Evolutionary conservation across 331 rosid species (phyloP).

Genomic region (Cydonia oblonga): DNA sequence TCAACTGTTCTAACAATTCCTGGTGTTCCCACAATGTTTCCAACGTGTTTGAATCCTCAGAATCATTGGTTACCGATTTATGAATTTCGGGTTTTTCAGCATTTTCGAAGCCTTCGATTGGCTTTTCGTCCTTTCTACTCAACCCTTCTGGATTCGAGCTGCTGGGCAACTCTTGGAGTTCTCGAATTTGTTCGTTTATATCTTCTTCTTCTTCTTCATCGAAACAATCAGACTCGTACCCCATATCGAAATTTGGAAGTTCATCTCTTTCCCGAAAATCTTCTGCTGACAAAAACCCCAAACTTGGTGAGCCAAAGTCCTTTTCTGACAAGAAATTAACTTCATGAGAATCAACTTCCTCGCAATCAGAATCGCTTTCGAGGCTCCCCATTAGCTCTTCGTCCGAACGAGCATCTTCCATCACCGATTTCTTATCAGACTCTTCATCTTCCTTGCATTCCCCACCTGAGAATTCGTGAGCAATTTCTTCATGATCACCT

Average conservation of each 20-base stretch:
- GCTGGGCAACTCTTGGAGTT: conserved; percentile 23
- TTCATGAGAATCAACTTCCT: not conserved
- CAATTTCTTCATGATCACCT: conserved; percentile 11
- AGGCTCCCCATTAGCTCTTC: conserved; percentile 7
- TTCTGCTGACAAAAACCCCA: conserved; percentile 35
- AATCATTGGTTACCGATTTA: conserved; percentile 10
- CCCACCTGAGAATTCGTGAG: not conserved
- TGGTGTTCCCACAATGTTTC: conserved; percentile 93
- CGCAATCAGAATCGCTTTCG: not conserved
- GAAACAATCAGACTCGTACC: conserved; percentile 59
- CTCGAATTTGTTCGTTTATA: conserved; percentile 29
- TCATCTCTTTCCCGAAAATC: conserved; percentile 32
- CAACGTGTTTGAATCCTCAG: conserved; percentile 53
- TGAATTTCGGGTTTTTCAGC: conserved; percentile 13
- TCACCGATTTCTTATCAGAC: conserved; percentile 2
- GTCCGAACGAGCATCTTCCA: conserved; percentile 5
- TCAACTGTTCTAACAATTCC: conserved; percentile 76
- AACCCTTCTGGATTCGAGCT: not conserved
- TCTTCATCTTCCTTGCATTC: conserved; percentile 4
- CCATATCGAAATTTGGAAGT: conserved; percentile 21
- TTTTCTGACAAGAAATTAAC: conserved; percentile 26
- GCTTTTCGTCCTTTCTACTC: not conserved
- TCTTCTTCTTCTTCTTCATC: conserved; percentile 52
- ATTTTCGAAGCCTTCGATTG: not conserved
- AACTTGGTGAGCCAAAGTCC: conserved; percentile 26